Evolutionary conservation across 306 rosid species (phyloP).

Genomic region (Benincasa hispida): DNA sequence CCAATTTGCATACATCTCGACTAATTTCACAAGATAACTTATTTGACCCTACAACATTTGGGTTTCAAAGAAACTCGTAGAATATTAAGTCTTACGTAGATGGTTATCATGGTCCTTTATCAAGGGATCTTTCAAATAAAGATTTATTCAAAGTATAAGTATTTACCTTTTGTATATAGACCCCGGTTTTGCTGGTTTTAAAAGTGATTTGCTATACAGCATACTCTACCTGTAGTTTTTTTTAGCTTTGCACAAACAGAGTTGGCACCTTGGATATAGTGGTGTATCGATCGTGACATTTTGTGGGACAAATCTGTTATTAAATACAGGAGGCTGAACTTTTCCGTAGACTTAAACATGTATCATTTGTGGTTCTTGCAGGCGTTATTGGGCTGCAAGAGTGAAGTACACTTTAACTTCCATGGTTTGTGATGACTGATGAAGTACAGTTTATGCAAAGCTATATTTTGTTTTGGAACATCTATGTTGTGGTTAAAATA

Average conservation of each 20-base stretch:
- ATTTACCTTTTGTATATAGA: too few species aligned
- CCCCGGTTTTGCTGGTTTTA: neutral
- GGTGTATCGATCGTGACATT: neutral
- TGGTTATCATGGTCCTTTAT: too few species aligned
- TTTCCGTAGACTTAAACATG: neutral
- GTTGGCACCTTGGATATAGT: neutral
- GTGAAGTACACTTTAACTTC: conserved; percentile 12
- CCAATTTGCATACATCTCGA: too few species aligned
- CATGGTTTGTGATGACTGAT: neutral
- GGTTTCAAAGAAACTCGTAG: too few species aligned
- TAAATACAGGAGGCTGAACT: neutral
- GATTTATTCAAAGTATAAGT: too few species aligned
- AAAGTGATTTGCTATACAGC: neutral
- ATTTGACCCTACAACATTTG: too few species aligned
- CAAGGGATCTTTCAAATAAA: too few species aligned
- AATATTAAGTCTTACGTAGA: too few species aligned
- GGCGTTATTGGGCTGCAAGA: conserved; percentile 87
- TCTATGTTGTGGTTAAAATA: neutral
- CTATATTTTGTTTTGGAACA: neutral
- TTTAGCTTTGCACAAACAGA: neutral
- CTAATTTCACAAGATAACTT: too few species aligned
- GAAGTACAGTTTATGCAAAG: neutral
- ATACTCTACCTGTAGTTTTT: neutral
- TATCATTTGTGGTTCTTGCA: conserved; percentile 5
- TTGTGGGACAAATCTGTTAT: neutral